Evolutionary conservation across 2,329 filamentous ascomycete genomes (phyloP).

Genomic region (Ascocoryne sarcoides): DNA sequence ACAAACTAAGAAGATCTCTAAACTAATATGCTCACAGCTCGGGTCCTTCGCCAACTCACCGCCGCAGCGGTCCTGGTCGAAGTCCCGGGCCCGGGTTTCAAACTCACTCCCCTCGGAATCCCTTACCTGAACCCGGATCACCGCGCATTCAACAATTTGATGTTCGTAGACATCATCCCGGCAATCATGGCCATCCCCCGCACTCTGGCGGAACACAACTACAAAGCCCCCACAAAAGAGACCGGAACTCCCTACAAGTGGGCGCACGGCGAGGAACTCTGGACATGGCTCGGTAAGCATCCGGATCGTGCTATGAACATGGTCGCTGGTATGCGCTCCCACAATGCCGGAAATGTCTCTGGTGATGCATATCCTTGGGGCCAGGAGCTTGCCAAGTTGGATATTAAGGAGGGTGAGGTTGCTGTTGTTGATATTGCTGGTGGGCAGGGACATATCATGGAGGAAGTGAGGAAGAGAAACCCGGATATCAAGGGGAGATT

Average conservation of each 20-base stretch:
- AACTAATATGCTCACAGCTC: slow-evolving; percentile 9
- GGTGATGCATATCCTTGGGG: slow-evolving; percentile 34
- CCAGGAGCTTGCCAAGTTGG: slow-evolving; percentile 57
- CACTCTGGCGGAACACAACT: slow-evolving; percentile 13
- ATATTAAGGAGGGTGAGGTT: slow-evolving; percentile 11
- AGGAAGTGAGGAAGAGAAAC: slow-evolving; percentile 6
- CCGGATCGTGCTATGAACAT: slow-evolving; percentile 18
- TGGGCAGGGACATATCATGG: slow-evolving; percentile 5
- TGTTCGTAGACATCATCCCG: slow-evolving; percentile 17
- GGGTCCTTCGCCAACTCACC: slow-evolving; percentile 16
- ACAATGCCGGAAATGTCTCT: slow-evolving; percentile 9
- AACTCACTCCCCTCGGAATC: slow-evolving; percentile 12
- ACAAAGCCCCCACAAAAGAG: slow-evolving; percentile 20
- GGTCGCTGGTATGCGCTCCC: slow-evolving; percentile 18
- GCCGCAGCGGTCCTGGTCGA: slow-evolving; percentile 13
- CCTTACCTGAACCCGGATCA: slow-evolving; percentile 16
- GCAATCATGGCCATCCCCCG: slow-evolving; percentile 18
- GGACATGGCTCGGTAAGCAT: slow-evolving; percentile 19
- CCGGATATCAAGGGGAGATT: slow-evolving; percentile 12
- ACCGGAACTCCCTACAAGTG: slow-evolving; percentile 18
- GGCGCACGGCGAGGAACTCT: slow-evolving; percentile 18
- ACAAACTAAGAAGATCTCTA: too few relatives aligned
- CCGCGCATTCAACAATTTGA: slow-evolving; percentile 17
- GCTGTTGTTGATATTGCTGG: slow-evolving; percentile 5
- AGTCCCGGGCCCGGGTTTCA: slow-evolving; percentile 8